Conservation (phyloP, 163 green algal species). For the Scenedesmus sp. region DNA sequence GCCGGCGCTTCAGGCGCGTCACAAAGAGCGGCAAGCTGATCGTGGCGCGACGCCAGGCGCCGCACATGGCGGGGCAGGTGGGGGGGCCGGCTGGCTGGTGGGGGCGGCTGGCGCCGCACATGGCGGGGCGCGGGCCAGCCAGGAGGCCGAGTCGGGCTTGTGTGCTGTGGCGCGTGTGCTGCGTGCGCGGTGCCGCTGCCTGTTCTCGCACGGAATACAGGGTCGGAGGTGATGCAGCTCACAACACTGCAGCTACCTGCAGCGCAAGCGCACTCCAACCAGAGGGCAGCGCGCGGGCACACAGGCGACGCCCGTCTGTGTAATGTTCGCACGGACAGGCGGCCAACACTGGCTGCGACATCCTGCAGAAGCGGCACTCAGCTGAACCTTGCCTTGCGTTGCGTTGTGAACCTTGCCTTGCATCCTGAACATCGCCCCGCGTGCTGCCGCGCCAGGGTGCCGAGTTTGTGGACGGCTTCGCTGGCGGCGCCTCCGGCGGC, state of each 20-base stretch:
- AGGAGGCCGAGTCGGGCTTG: neutral
- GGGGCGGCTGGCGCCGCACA: constrained; percentile 53
- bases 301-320: too few species aligned
- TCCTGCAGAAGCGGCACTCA: too few species aligned
- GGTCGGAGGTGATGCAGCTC: neutral
- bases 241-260: neutral
- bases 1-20: constrained; percentile 38
- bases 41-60: constrained; percentile 48
- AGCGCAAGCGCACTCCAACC: neutral
- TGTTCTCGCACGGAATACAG: neutral
- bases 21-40: constrained; percentile 62
- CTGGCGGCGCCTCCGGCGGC: constrained; percentile 29
- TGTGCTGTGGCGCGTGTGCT: neutral
- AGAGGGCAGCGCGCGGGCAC: too few species aligned
- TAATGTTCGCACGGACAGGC: too few species aligned
- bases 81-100: neutral
- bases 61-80: constrained; percentile 62
- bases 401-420: neutral
- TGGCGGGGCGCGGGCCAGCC: constrained; percentile 52
- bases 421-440: too few species aligned
- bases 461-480: constrained; percentile 75
- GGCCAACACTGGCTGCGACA: neutral
- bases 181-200: too few species aligned
- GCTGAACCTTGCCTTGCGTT: neutral
- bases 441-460: constrained; percentile 65